Percentiles rank a stretch among this genome's conserved stretches.
phyloP scores from a whole-genome alignment of 1,284 basidiomycete genomes.

The Sparassis latifolia region DNA sequence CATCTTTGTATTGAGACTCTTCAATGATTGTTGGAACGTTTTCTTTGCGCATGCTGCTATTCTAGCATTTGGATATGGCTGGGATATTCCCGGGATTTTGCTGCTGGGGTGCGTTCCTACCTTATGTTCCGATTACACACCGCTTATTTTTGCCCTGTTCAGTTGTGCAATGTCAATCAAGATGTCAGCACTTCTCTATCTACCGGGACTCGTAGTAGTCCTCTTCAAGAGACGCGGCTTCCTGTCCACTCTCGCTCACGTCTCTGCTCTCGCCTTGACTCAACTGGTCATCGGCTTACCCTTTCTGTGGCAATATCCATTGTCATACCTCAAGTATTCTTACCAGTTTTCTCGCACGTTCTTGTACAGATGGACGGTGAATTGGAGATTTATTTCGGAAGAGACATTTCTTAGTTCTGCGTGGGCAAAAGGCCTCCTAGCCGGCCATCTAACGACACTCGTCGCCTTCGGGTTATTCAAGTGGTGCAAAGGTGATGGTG shows the following conservation, averaged over 20 bases:
- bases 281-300: conserved; percentile 67
- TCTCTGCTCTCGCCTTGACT: conserved; percentile 44
- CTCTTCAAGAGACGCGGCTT: conserved; percentile 73
- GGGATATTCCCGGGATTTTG: conserved; percentile 57
- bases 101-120: conserved; percentile 64
- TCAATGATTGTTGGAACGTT: conserved; percentile 93
- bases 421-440: conserved; percentile 63
- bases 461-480: conserved; percentile 63
- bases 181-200: conserved; percentile 93
- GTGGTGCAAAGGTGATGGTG: conserved; percentile 69
- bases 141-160: background rate
- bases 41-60: conserved; percentile 55
- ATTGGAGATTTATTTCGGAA: conserved; percentile 88
- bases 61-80: conserved; percentile 50
- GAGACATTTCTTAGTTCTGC: conserved; percentile 60
- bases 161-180: conserved; percentile 90
- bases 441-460: conserved; percentile 59
- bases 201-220: conserved; percentile 82
- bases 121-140: background rate
- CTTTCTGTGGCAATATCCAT: conserved; percentile 61
- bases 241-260: conserved; percentile 44
- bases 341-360: conserved; percentile 91
- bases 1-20: conserved; percentile 86
- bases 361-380: conserved; percentile 96
- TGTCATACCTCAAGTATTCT: conserved; percentile 68